Evolutionary conservation across 768 basidiomycete genomes (phyloP).

Genomic region (Mycena crocata): DNA sequence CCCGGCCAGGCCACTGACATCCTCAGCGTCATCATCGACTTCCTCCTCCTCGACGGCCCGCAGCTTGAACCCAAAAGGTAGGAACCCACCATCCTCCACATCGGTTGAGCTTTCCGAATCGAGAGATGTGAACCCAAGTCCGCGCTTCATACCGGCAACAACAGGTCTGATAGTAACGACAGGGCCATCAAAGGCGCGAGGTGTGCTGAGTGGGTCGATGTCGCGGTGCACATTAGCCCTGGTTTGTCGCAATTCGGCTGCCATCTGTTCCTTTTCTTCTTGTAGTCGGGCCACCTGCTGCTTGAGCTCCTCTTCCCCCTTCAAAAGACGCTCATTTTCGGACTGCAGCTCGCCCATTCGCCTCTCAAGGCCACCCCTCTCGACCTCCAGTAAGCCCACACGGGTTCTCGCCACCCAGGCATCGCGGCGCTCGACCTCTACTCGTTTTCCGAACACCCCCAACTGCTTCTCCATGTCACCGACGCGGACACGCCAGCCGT

Average conservation of each 20-base stretch:
- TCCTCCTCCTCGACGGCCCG: conserved; percentile 70
- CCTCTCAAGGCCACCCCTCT: conserved; percentile 69
- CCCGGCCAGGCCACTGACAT: conserved; percentile 68
- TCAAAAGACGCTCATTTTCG: conserved; percentile 43
- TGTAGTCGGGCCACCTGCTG: conserved; percentile 45
- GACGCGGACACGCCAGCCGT: conserved; percentile 86
- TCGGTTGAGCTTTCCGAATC: conserved; percentile 80
- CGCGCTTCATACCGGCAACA: conserved; percentile 50
- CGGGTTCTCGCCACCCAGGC: conserved; percentile 87
- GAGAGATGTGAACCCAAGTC: conserved; percentile 67
- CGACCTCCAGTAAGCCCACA: conserved; percentile 71
- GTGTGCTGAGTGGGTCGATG: conserved; percentile 54
- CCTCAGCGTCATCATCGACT: conserved; percentile 65
- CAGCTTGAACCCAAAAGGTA: conserved; percentile 54
- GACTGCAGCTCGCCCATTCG: conserved; percentile 48
- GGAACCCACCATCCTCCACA: conserved; percentile 67
- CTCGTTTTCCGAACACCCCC: conserved; percentile 69
- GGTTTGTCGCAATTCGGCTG: conserved; percentile 65
- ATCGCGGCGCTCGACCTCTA: conserved; percentile 85
- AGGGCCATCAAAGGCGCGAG: conserved; percentile 46
- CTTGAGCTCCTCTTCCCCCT: conserved; percentile 53
- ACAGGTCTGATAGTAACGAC: conserved; percentile 34
- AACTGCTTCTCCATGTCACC: conserved; percentile 80
- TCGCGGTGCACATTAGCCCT: conserved; percentile 52
- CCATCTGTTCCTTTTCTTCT: conserved; percentile 52